These are phyloP conservation scores for Jatropha curcas DNA, from an alignment of 345 rosid genomes.

Conservation along the genomic window DNA sequence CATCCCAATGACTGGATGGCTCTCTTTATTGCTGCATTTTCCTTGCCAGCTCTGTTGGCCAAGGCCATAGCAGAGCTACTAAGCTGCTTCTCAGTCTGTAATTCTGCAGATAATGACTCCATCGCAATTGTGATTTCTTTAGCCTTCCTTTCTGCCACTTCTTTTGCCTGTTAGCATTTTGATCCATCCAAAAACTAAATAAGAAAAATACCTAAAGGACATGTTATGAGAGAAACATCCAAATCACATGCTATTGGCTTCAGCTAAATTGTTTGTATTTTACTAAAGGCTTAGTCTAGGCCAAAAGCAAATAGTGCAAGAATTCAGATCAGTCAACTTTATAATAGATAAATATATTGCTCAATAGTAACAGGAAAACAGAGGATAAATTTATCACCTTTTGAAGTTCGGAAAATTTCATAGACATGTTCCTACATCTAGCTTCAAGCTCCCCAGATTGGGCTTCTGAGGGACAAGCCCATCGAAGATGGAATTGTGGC, in stretches of 20 bases:
- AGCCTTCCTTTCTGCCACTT: constrained; percentile 67
- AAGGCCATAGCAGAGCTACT: constrained; percentile 59
- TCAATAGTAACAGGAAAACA: not conserved
- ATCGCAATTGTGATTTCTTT: constrained; percentile 43
- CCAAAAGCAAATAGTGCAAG: not conserved
- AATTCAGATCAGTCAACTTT: not conserved
- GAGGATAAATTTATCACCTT: constrained; percentile 47
- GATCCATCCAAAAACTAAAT: not conserved
- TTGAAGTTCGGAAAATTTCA: constrained; percentile 60
- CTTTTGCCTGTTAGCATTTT: constrained; percentile 62
- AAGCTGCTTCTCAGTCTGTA: constrained; percentile 61
- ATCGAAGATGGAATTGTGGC: constrained; percentile 97
- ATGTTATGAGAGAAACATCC: not conserved
- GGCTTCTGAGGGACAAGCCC: constrained; percentile 94
- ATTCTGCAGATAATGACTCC: constrained; percentile 59
- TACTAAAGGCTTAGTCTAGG: not conserved
- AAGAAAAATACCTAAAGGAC: not conserved
- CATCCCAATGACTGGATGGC: constrained; percentile 87
- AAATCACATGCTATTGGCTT: not conserved
- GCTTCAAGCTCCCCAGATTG: constrained; percentile 69
- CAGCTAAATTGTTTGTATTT: not conserved
- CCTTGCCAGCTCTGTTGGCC: constrained; percentile 72
- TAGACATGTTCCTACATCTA: constrained; percentile 64
- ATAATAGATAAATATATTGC: not conserved
- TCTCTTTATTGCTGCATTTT: constrained; percentile 60